Evolutionary conservation across 1,284 basidiomycete genomes (phyloP), one percentile per base, ranked within the genome.

Genomic region (Moesziomyces antarcticus): DNA sequence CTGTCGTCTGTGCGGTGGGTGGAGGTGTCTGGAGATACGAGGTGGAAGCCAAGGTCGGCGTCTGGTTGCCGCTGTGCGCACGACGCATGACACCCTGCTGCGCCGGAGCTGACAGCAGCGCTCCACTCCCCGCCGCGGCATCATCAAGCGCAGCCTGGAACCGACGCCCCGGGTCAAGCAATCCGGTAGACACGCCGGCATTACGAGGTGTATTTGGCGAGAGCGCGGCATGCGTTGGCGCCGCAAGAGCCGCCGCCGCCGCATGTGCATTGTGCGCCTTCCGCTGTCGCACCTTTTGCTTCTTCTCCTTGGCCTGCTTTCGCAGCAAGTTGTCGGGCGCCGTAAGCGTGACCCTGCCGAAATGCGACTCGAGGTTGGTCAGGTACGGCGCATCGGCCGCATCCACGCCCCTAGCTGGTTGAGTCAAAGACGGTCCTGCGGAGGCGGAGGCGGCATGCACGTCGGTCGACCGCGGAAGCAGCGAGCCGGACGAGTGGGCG

Each of bases 281-380:
- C 21, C 57, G 61, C 21, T 75, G 68, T 1, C 73, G 60, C 13
- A 56, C 46, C 63, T 77, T 76, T 51, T 65, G 52, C 58, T 72
- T 75, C 52, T 76, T 78, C 50, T 78, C 70, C 59, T 76, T 78
- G 22, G 77, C 76, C 63, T 78, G 66, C 50, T 74, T 74, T n/a
- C 75, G 50, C 22, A 80, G 56, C 30, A 82, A 72, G 35, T 82
- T 82, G 61, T 82, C 81, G n/a, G 81, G 81, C 0, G 81, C 80
- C 5, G 78, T 81, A 18, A 82, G 70, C 3, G 80, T 82, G 37
- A 82, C 68, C 22, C 81, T 57, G 18, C 80, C 80, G 20, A 75
- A 69, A 48, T 80, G 77, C 16, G 63, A 69, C 41, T 81, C 80
- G 43, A 77, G 52, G 24, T 79, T 75, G 20, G 79, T 75, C 14